These are phyloP conservation scores for Didymella pinodella DNA, from an alignment of 2,329 filamentous ascomycete species.

Conservation along the genomic window DNA sequence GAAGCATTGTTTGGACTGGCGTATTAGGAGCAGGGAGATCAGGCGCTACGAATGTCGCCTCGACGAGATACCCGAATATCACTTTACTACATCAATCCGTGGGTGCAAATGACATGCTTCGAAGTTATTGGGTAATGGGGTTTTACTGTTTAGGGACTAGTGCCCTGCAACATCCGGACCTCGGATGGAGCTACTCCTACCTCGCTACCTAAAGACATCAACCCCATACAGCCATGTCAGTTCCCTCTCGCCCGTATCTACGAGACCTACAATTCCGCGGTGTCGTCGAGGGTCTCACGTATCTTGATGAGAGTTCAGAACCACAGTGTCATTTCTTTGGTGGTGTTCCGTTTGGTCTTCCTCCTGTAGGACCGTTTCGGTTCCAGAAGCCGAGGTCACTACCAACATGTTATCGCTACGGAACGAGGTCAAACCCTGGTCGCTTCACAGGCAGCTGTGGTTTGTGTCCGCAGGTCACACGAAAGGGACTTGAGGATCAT, in stretches of 20 bases:
- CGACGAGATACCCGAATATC: constrained; percentile 23
- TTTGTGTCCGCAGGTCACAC: constrained; percentile 61
- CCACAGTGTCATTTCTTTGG: constrained; percentile 62
- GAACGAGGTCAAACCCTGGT: constrained; percentile 58
- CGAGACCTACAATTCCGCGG: constrained; percentile 56
- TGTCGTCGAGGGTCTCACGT: constrained; percentile 59
- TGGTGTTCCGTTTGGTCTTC: constrained; percentile 63
- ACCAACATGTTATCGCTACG: constrained; percentile 60
- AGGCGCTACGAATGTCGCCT: constrained; percentile 17
- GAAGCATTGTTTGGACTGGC: constrained; percentile 15
- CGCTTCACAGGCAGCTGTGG: constrained; percentile 53
- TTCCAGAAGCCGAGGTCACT: constrained; percentile 60
- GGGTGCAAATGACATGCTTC: constrained; percentile 2
- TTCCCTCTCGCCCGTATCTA: constrained; percentile 39
- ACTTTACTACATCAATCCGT: constrained; percentile 4
- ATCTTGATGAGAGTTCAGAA: constrained; percentile 45
- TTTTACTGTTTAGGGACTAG: constrained; percentile 6
- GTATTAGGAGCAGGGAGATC: constrained; percentile 21
- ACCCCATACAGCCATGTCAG: constrained; percentile 25
- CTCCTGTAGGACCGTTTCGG: constrained; percentile 57
- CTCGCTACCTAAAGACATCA: background rate
- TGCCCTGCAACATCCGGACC: constrained; percentile 13
- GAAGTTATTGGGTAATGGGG: background rate
- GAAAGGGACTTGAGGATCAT: constrained; percentile 32
- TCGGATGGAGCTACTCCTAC: background rate